Evolutionary conservation across 176 grass and related monocot species (phyloP), one percentile per base, ranked within the genome.

Genomic region (Secale cereale): DNA sequence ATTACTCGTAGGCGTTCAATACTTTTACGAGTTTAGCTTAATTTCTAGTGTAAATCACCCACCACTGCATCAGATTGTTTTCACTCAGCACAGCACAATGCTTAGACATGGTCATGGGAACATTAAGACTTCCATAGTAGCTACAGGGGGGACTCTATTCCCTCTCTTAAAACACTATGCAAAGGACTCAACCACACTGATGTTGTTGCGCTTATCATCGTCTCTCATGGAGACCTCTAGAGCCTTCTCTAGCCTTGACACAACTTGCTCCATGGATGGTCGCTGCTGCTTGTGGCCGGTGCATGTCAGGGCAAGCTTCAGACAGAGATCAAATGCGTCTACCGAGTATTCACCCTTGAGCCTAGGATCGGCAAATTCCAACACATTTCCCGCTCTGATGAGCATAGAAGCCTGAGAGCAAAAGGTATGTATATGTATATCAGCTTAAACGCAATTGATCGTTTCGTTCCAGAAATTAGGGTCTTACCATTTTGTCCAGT

Each of bases 261-360:
- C 92, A 27, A 90, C 92, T 54, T 90, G 67, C 92, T 89, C 87
- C 92, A 92, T 94, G 67, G 85, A 79, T 27, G 90, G 92, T 5
- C 85, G 61, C 61, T 88, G 89, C 74, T 92, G 70, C 75, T 90
- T 94, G 69, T 94, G 75, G 43, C 87, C 87, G 6, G 90, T 87
- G 89, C 92, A 92, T 59, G 87, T 87, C 26, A 94, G 81, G 71
- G 92, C 87, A 63, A 94, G 87, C 78, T 90, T 85, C 74, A 91
- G 75, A 77, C 45, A 74, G 22, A 94, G 81, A 78, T 87, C 89
- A 77, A 94, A 94, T 68, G 89, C 92, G 54, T 91, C 87, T 3
- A 9, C 52, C 5, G 89, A 83, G 81, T 83, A 89, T 10, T 91
- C 87, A 48, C 85, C 89, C 4, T 82, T 89, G 67, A 94, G 54